These are phyloP conservation scores for Pseudozyma thailandica DNA, from an alignment of 1,284 basidiomycete species.

Conservation along the genomic window DNA sequence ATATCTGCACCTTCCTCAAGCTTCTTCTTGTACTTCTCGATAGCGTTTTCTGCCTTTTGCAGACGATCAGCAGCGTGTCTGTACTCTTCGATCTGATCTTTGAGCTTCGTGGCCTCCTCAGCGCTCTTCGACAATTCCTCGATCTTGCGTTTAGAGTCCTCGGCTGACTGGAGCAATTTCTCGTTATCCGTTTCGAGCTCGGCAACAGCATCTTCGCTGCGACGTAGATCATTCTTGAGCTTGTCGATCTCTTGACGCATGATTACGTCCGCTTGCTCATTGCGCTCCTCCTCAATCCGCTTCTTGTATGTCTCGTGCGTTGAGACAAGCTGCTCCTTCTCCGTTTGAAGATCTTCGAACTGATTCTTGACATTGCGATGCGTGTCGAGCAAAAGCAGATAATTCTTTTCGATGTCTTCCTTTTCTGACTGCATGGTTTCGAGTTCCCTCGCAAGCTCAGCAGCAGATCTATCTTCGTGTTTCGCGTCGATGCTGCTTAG, in stretches of 20 bases:
- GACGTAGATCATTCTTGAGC: slow-evolving; percentile 52
- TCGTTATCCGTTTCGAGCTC: slow-evolving; percentile 59
- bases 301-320: slow-evolving; percentile 45
- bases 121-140: slow-evolving; percentile 85
- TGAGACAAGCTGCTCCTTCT: slow-evolving; percentile 37
- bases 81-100: slow-evolving; percentile 89
- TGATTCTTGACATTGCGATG: slow-evolving; percentile 78
- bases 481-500: slow-evolving; percentile 8
- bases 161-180: slow-evolving; percentile 28
- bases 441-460: slow-evolving; percentile 76
- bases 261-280: slow-evolving; percentile 50
- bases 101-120: slow-evolving; percentile 80
- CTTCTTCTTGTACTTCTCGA: slow-evolving; percentile 99
- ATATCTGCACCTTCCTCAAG: slow-evolving; percentile 91
- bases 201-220: slow-evolving; percentile 57
- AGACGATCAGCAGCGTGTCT: slow-evolving; percentile 85
- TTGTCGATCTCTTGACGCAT: slow-evolving; percentile 57
- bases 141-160: slow-evolving; percentile 67
- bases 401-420: slow-evolving; percentile 78
- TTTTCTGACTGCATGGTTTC: slow-evolving; percentile 69
- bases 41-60: slow-evolving; percentile 93
- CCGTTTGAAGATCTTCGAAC: slow-evolving; percentile 64
- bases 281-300: slow-evolving; percentile 45
- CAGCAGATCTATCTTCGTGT: slow-evolving; percentile 25
- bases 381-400: slow-evolving; percentile 79